Evolutionary conservation across 805 yeast genomes (phyloP).

Genomic region (Zygosaccharomyces lentus): DNA sequence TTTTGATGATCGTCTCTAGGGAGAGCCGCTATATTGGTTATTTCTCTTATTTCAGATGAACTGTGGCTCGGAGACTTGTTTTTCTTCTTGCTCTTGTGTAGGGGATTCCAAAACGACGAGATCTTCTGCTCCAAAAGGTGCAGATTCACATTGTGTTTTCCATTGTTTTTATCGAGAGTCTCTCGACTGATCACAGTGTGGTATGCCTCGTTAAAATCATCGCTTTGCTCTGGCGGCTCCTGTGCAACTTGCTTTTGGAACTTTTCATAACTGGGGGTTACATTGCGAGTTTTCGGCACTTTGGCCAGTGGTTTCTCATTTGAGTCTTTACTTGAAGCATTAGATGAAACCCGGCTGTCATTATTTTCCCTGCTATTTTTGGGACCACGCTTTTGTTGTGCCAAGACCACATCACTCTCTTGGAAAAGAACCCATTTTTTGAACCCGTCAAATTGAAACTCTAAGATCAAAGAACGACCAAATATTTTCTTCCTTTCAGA

Average conservation of each 20-base stretch:
- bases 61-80: constrained; percentile 12
- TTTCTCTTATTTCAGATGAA: constrained; percentile 1
- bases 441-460: constrained; percentile 70
- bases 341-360: constrained; percentile 3
- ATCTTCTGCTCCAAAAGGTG: constrained; percentile 27
- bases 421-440: constrained; percentile 76
- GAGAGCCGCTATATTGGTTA: background rate
- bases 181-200: constrained; percentile 29
- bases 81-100: constrained; percentile 27
- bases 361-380: constrained; percentile 10
- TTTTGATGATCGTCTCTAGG: background rate
- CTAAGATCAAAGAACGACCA: constrained; percentile 79
- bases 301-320: constrained; percentile 1
- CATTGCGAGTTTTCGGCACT: constrained; percentile 14
- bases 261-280: constrained; percentile 26
- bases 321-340: background rate
- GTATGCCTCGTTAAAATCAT: constrained; percentile 11
- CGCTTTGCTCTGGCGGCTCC: constrained; percentile 7
- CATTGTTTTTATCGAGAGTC: constrained; percentile 16
- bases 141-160: constrained; percentile 18
- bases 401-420: constrained; percentile 48
- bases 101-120: constrained; percentile 31
- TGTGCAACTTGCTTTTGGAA: constrained; percentile 23
- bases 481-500: constrained; percentile 58
- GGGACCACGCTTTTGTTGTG: constrained; percentile 19